Conservation (phyloP, 768 basidiomycete genomes). For the Clitopilus passeckerianus region DNA sequence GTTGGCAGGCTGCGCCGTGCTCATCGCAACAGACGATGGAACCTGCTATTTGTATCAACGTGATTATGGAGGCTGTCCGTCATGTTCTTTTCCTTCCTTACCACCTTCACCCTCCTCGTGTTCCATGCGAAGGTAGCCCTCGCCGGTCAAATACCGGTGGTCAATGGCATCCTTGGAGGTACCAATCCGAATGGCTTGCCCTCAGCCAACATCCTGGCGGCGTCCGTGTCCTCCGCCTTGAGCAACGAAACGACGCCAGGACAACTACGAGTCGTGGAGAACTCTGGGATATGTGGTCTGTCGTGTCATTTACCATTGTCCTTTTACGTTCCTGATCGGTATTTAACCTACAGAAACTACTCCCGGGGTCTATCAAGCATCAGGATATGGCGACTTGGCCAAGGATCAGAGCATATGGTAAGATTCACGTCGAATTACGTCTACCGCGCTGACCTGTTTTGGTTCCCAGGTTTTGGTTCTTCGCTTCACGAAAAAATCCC, state of each 20-base stretch:
- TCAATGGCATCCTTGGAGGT: background rate
- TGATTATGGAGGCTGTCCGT: background rate
- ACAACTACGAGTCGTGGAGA: background rate
- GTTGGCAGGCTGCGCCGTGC: too few relatives aligned
- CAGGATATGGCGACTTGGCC: background rate
- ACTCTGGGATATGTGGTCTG: background rate
- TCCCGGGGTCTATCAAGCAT: background rate
- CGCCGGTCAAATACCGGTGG: slow-evolving; percentile 17
- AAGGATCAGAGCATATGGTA: background rate
- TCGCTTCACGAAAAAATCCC: background rate
- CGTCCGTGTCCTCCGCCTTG: background rate
- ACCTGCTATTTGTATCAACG: too few relatives aligned
- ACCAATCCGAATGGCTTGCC: slow-evolving; percentile 18
- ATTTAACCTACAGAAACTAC: background rate
- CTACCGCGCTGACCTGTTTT: too few relatives aligned
- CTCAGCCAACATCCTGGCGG: slow-evolving; percentile 5
- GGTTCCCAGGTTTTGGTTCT: background rate
- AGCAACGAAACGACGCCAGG: background rate
- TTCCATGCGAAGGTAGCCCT: background rate
- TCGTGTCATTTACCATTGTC: background rate
- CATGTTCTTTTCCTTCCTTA: background rate
- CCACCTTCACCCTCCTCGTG: background rate
- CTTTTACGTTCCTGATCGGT: background rate
- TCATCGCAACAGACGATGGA: too few relatives aligned
- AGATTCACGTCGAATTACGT: too few relatives aligned